Evolutionary conservation across 225 moss, liverwort and hornwort species (phyloP), one percentile per base, ranked within the genome.

Genomic region (Bryum argenteum): DNA sequence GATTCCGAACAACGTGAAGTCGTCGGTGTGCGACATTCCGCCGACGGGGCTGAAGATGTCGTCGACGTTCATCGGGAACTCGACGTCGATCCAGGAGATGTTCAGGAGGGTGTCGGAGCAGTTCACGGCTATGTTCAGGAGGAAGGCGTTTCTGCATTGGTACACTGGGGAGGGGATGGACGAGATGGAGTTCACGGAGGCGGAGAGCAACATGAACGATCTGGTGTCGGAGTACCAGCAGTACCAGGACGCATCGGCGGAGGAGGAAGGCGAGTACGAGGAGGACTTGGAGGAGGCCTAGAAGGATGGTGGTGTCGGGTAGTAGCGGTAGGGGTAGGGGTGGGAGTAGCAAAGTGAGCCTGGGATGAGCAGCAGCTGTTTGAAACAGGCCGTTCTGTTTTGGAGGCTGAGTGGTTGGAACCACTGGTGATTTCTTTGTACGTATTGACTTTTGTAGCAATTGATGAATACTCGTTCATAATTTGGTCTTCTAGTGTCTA

Each of bases 141-240:
- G 86, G 69, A 82, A 82, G 86, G 86, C 86, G 0, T 86, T 86
- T 48, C 11, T 86, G 77, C 86, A 86, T 40, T 86, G 86, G 86
- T 86, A 86, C 53, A 86, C 86, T 9, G 86, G 86, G 0, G 86
- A 86, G 76, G 86, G 86, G 14, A 86, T 86, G 86, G 86, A 86
- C 77, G 85, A 85, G 82, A 82, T 86, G 86, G 86, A 86, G 55
- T 86, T 86, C 68, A 82, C 86, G 0, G 86, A 86, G 80, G 85
- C 85, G 0, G 85, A 85, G 72, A 85, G 84, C 78, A 85, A 85
- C 81, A 85, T 85, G 84, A 85, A 85, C 78, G 84, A 85, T 22
- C 44, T 85, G 65, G 84, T 85, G 40, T 85, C 84, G 0, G 84
- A 85, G 72, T 85, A 85, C 69, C 84, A 85, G 81, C 84, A 85